phyloP scores from a whole-genome alignment of 2,329 filamentous ascomycete species.

The Alternaria triticimaculans region DNA sequence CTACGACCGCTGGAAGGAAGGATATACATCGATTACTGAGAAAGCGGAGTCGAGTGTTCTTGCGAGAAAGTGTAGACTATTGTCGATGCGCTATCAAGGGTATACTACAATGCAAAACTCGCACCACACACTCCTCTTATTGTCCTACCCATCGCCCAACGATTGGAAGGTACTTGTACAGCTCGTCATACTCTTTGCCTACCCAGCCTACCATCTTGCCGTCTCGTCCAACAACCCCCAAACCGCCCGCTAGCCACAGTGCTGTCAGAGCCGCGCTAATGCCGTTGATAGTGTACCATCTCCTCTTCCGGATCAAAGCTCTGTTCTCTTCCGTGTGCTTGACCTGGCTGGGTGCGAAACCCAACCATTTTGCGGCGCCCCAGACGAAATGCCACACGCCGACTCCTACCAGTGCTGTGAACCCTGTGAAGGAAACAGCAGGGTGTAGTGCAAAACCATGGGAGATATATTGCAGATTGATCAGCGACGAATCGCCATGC shows the following conservation, averaged over 20 bases:
- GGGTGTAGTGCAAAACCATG: conserved; percentile 83
- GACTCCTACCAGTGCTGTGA: conserved; percentile 69
- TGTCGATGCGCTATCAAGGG: conserved; percentile 9
- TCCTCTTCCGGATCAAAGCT: conserved; percentile 64
- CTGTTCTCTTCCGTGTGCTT: conserved; percentile 57
- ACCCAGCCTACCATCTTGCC: conserved; percentile 79
- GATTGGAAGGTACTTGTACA: conserved; percentile 69
- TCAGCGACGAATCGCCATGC: conserved; percentile 85
- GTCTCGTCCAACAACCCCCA: conserved; percentile 77
- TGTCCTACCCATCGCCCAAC: conserved; percentile 59
- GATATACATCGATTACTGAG: conserved; percentile 43
- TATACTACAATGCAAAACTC: conserved; percentile 31
- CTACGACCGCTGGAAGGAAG: conserved; percentile 48
- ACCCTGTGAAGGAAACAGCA: conserved; percentile 70
- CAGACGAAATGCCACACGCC: conserved; percentile 82
- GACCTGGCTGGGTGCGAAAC: conserved; percentile 65
- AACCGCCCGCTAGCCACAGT: conserved; percentile 81
- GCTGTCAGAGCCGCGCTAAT: conserved; percentile 63
- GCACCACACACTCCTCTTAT: neutral
- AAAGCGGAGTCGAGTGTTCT: neutral
- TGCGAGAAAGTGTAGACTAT: neutral
- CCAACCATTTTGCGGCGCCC: conserved; percentile 84
- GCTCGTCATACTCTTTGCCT: conserved; percentile 76
- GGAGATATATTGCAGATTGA: conserved; percentile 81
- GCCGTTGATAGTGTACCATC: conserved; percentile 75